Evolutionary conservation across 1,284 basidiomycete species (phyloP).

Genomic region (Tranzscheliella williamsii): DNA sequence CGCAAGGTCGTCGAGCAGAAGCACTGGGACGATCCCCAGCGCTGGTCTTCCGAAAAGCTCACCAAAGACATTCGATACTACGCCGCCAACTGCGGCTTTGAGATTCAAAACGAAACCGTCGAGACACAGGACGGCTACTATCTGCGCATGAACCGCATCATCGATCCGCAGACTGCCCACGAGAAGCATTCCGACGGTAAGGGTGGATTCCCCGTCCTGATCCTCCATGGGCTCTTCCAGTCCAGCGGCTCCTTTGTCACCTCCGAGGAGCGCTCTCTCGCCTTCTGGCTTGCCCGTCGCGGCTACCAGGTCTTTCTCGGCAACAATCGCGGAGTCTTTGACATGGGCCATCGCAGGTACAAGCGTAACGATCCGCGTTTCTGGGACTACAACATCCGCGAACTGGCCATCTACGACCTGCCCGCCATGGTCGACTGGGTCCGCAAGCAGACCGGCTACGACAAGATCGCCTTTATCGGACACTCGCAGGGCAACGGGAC

Average conservation of each 20-base stretch:
- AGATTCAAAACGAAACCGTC: conserved; percentile 67
- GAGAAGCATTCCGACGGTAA: conserved; percentile 62
- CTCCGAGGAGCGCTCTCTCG: conserved; percentile 68
- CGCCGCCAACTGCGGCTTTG: conserved; percentile 66
- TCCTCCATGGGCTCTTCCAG: conserved; percentile 70
- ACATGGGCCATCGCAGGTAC: conserved; percentile 68
- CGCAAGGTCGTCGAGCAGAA: conserved; percentile 12
- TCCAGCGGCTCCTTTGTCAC: conserved; percentile 70
- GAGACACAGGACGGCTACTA: conserved; percentile 69
- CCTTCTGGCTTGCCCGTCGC: conserved; percentile 69
- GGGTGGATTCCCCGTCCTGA: conserved; percentile 68
- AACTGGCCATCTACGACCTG: conserved; percentile 69
- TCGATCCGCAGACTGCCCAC: conserved; percentile 63
- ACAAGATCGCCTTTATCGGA: conserved; percentile 67
- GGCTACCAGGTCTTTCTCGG: conserved; percentile 70
- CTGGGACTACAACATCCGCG: conserved; percentile 71
- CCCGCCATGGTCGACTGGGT: conserved; percentile 69
- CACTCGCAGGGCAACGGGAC: conserved; percentile 69
- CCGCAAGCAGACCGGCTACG: conserved; percentile 66
- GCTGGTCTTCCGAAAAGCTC: conserved; percentile 64
- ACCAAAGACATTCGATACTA: conserved; percentile 68
- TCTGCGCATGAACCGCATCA: conserved; percentile 66
- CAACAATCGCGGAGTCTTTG: conserved; percentile 69
- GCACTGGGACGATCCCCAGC: conserved; percentile 66
- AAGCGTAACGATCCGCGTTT: conserved; percentile 67